Conservation (phyloP, 768 basidiomycete species). For the Hygrophoropsis aurantiaca region DNA sequence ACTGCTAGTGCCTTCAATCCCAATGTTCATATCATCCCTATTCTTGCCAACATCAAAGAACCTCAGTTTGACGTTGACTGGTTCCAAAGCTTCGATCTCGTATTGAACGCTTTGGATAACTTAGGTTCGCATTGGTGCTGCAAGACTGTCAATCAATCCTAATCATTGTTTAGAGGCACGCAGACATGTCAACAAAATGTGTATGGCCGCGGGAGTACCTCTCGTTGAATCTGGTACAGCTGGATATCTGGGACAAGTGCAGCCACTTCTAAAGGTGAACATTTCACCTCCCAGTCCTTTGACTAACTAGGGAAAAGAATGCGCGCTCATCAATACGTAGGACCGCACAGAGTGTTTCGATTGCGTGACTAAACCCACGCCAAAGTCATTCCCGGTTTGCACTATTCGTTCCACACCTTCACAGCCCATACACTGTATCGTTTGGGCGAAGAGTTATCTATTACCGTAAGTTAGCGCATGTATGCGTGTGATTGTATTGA, state of each 20-base stretch:
- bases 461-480: conserved; percentile 61
- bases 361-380: conserved; percentile 89
- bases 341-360: conserved; percentile 94
- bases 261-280: conserved; percentile 82
- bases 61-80: conserved; percentile 84
- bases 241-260: conserved; percentile 96
- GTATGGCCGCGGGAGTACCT: conserved; percentile 87
- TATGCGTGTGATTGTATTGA: background rate
- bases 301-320: background rate
- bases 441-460: conserved; percentile 98
- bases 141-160: background rate
- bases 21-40: conserved; percentile 80
- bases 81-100: conserved; percentile 89
- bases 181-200: conserved; percentile 96
- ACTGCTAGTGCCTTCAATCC: conserved; percentile 87
- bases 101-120: conserved; percentile 95
- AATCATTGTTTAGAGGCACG: conserved; percentile 68
- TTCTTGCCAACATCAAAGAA: conserved; percentile 96
- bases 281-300: background rate
- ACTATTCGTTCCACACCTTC: conserved; percentile 96
- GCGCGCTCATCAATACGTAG: conserved; percentile 37
- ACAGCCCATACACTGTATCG: conserved; percentile 97
- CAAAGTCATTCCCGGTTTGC: conserved; percentile 95
- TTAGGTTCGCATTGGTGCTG: conserved; percentile 46
- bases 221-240: conserved; percentile 96